Evolutionary conservation across 208 protist species (phyloP), one percentile per base, ranked within the genome.

Genomic region (Acanthamoeba castellanii): DNA sequence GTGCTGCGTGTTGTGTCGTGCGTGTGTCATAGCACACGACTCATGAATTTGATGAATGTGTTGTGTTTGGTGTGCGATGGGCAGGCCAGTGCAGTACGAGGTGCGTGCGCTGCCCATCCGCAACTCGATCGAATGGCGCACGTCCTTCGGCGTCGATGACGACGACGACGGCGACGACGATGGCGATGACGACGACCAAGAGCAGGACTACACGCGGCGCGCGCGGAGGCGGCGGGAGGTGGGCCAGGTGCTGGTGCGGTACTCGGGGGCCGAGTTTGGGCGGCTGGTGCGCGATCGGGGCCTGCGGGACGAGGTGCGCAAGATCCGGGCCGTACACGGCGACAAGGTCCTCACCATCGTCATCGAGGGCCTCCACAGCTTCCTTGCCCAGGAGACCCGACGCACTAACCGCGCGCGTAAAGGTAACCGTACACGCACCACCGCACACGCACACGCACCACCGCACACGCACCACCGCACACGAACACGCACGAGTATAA

Each of bases 341-440:
- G 82, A 76, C 90, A 94, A 94, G 90, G 16, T 18, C n/a, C 18
- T 94, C 64, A 94, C 90, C 9, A n/a, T 84, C 66, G 9, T 94
- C 3, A 22, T 94, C 18, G 90, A 94, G 47, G 90, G 66, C 64
- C 42, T 84, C n/a, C 20, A 45, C 0, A 25, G 2, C 72, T 94
- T 94, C 45, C 27, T 82, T 55, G 2, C 32, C 8, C 30, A 64
- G 13, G 34, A 91, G 57, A 45, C 52, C 16, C 59, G 70, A 70
- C 27, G 90, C 11, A 32, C 1, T 3, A 84, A 94, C 68, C 14
- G 25, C 47, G 47, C 52, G 7, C 34, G 1, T 7, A 30, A 52
- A 59, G 9, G 42, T 59, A 22, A 59, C 52, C 52, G 20, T 11
- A 52, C 47, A 52, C 47, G 47, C 52, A 22, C 13, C 13, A 59